phyloP scores from a whole-genome alignment of 2,329 filamentous ascomycete species.

The Incumbomyces lentus region DNA sequence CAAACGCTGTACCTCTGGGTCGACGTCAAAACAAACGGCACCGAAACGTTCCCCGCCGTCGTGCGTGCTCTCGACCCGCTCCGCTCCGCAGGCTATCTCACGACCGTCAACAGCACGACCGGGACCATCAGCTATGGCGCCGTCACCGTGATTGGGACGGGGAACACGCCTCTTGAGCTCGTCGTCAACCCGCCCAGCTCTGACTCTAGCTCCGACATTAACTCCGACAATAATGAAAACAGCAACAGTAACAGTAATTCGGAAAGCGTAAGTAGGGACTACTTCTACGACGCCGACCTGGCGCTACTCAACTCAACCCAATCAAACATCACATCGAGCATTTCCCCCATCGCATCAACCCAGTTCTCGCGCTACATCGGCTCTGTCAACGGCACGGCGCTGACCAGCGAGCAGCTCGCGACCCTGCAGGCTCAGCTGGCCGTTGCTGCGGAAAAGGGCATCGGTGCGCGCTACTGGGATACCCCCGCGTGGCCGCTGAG shows the following conservation, averaged over 20 bases:
- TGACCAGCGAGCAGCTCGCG: constrained; percentile 39
- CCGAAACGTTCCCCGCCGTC: constrained; percentile 46
- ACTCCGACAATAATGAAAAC: too few species aligned
- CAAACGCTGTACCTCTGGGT: constrained; percentile 57
- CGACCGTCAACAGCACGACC: constrained; percentile 39
- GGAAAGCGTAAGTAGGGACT: too few species aligned
- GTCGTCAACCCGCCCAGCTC: constrained; percentile 34
- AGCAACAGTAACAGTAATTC: too few species aligned
- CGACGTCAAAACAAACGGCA: constrained; percentile 51
- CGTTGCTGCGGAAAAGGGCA: constrained; percentile 46
- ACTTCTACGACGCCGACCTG: constrained; percentile 53
- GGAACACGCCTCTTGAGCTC: constrained; percentile 42
- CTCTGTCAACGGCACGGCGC: constrained; percentile 31
- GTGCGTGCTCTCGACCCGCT: constrained; percentile 48
- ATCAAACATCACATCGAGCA: constrained; percentile 36
- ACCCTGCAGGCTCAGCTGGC: constrained; percentile 43
- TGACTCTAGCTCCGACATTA: too few species aligned
- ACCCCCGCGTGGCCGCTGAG: constrained; percentile 50
- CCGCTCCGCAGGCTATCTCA: constrained; percentile 43
- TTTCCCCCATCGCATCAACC: constrained; percentile 46
- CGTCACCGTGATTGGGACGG: constrained; percentile 54
- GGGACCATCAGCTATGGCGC: constrained; percentile 40
- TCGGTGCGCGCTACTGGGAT: constrained; percentile 53
- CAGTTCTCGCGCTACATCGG: constrained; percentile 38
- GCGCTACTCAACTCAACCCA: constrained; percentile 35